phyloP scores from a whole-genome alignment of 163 green algal genomes.

The Trebouxiophyceae sp. region DNA sequence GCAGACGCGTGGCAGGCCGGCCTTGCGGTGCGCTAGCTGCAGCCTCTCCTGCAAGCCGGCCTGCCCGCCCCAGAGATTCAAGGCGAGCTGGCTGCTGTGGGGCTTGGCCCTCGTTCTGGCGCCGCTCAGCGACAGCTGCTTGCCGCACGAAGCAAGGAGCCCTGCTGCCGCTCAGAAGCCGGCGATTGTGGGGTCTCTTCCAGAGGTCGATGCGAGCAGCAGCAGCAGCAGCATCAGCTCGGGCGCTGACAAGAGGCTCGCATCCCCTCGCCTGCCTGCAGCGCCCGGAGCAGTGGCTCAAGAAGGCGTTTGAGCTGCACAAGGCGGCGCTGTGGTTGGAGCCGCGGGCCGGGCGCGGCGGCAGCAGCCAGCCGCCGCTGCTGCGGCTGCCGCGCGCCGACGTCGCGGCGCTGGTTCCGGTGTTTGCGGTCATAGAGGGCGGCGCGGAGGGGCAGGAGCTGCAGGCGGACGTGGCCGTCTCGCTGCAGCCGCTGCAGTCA shows the following conservation, averaged over 20 bases:
- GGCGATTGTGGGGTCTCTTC: too few species aligned
- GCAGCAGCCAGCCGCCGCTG: slow-evolving; percentile 16
- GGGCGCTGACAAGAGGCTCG: too few species aligned
- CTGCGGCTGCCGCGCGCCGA: slow-evolving; percentile 9
- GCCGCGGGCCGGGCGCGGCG: background rate
- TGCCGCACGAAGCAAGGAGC: too few species aligned
- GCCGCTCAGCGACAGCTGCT: too few species aligned
- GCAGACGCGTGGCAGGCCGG: slow-evolving; percentile 13
- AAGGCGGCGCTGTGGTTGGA: slow-evolving; percentile 24
- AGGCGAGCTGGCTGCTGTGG: slow-evolving; percentile 6
- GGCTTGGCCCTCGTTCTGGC: background rate
- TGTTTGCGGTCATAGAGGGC: slow-evolving; percentile 26
- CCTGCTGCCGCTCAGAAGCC: too few species aligned
- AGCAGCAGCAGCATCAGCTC: too few species aligned
- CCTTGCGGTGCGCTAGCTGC: background rate
- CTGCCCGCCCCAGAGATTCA: too few species aligned
- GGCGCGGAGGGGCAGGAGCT: background rate
- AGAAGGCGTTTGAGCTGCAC: slow-evolving; percentile 23
- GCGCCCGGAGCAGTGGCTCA: slow-evolving; percentile 34
- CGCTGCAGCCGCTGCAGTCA: background rate
- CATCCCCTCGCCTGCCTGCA: slow-evolving; percentile 17
- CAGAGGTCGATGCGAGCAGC: too few species aligned
- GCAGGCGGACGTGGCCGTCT: slow-evolving; percentile 3
- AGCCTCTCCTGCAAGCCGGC: background rate
- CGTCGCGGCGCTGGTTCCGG: slow-evolving; percentile 17